Percentiles rank a stretch among this genome's conserved stretches.
Conservation (phyloP, 2,329 filamentous ascomycete genomes). For the Sclerotinia borealis region DNA sequence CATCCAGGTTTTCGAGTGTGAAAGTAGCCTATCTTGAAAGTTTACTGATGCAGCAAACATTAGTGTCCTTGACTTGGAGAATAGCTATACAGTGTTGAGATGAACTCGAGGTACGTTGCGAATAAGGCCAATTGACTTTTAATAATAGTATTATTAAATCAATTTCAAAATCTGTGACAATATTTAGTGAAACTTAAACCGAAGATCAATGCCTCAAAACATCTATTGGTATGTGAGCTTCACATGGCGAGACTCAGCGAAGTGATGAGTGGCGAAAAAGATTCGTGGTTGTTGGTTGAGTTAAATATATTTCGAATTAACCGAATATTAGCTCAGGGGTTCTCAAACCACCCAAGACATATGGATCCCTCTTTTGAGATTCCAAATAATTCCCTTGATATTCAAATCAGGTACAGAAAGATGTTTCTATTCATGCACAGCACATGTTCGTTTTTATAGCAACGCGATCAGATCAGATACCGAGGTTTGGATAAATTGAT, state of each 20-base stretch:
- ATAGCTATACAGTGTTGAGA: not conserved
- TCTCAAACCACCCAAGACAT: not conserved
- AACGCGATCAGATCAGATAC: no score
- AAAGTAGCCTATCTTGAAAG: not conserved
- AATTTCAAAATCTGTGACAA: no score
- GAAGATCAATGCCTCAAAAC: not conserved
- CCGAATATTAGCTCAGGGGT: not conserved
- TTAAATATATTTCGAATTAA: not conserved
- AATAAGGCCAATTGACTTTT: not conserved
- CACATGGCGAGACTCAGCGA: not conserved
- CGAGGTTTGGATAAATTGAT: not conserved
- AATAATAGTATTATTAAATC: no score
- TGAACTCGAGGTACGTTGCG: not conserved
- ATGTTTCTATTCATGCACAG: no score
- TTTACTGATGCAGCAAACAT: not conserved
- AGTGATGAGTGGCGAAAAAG: not conserved
- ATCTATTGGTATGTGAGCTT: not conserved
- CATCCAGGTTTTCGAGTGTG: not conserved
- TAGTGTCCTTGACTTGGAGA: not conserved
- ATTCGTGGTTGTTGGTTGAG: not conserved
- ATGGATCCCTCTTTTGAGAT: not conserved
- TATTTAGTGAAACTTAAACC: not conserved
- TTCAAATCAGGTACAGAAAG: not conserved
- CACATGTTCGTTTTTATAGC: no score
- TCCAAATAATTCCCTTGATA: not conserved